Percentiles rank a stretch among this genome's conserved stretches.
Evolutionary conservation across 176 grass and related monocot genomes (phyloP).

Genomic region (Oryza australiensis): DNA sequence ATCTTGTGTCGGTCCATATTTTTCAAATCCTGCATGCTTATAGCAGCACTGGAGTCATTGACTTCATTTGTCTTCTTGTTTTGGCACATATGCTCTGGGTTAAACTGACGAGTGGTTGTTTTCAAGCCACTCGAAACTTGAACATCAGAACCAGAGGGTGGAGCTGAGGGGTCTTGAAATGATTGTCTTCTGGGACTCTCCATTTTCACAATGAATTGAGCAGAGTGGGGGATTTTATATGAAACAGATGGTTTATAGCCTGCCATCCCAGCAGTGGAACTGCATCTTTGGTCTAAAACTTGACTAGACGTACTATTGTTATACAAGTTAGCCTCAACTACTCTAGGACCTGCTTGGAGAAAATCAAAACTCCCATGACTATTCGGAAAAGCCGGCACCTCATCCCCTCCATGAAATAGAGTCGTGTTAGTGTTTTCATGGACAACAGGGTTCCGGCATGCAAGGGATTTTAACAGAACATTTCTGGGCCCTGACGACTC

Average conservation of each 20-base stretch:
- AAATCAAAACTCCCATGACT: slow-evolving; percentile 39
- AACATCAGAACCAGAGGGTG: slow-evolving; percentile 27
- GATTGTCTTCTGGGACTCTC: slow-evolving; percentile 39
- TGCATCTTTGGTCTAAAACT: slow-evolving; percentile 37
- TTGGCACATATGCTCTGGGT: slow-evolving; percentile 25
- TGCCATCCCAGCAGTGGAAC: slow-evolving; percentile 37
- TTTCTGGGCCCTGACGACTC: slow-evolving; percentile 39
- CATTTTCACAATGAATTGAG: slow-evolving; percentile 39
- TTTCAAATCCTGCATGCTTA: slow-evolving; percentile 38
- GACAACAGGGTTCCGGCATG: slow-evolving; percentile 34
- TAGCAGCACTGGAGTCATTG: slow-evolving; percentile 33
- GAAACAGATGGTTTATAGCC: slow-evolving; percentile 32
- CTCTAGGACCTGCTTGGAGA: slow-evolving; percentile 34
- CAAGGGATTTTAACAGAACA: slow-evolving; percentile 47
- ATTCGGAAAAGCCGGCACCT: slow-evolving; percentile 34
- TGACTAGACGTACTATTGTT: slow-evolving; percentile 23
- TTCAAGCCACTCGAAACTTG: slow-evolving; percentile 46
- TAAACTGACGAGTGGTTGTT: slow-evolving; percentile 31
- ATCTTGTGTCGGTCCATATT: slow-evolving; percentile 42
- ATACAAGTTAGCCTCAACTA: slow-evolving; percentile 45
- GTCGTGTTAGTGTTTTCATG: slow-evolving; percentile 40
- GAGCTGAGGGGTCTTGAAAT: slow-evolving; percentile 42
- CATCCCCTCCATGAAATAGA: slow-evolving; percentile 38
- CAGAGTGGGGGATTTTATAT: slow-evolving; percentile 38
- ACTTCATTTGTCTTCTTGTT: slow-evolving; percentile 45